Evolutionary conservation across 1,284 basidiomycete genomes (phyloP), one percentile per base, ranked within the genome.

Genomic region (Grifola frondosa): DNA sequence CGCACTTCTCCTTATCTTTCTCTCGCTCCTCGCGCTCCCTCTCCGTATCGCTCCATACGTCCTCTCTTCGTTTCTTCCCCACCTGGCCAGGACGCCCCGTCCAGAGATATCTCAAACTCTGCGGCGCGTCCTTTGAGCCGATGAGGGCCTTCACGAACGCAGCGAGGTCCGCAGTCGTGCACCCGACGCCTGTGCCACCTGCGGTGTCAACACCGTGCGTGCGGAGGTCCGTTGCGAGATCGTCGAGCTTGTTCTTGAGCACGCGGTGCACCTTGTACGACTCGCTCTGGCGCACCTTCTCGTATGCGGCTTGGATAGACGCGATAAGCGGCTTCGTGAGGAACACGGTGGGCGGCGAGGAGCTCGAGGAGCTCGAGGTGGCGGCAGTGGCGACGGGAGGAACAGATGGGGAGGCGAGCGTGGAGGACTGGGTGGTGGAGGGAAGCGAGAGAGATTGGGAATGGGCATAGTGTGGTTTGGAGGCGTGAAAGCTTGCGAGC

Each of bases 231-330:
- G 62, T 63, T 3, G 65, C 65, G 29, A 71, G 58, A 48, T 71
- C 72, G 48, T 78, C 77, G 13, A 80, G 54, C 53, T 73, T 75
- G 48, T 67, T 74, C 42, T 74, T 65, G 26, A 87, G 69, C 19
- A 76, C 80, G 22, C 78, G 75, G 37, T 80, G 78, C 9, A 83
- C 78, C 47, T 77, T 80, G 46, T 81, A 78, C 8, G 75, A 66
- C 44, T 84, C 84, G 29, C 70, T 64, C 47, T 73, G 67, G 37
- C 75, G 71, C 23, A 66, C 60, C 40, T 69, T 67, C 43, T 70
- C 78, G 50, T 84, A 81, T 9, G 78, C 69, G 1, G 64, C 51
- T 30, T 69, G 61, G 42, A 87, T 73, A 10, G 66, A 57, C 30
- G 73, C 67, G 24, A 84, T 66, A 39, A 79, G 58, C n/a, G 70